phyloP scores from a whole-genome alignment of 2,329 filamentous ascomycete genomes.

The Nigrograna mackinnonii region DNA sequence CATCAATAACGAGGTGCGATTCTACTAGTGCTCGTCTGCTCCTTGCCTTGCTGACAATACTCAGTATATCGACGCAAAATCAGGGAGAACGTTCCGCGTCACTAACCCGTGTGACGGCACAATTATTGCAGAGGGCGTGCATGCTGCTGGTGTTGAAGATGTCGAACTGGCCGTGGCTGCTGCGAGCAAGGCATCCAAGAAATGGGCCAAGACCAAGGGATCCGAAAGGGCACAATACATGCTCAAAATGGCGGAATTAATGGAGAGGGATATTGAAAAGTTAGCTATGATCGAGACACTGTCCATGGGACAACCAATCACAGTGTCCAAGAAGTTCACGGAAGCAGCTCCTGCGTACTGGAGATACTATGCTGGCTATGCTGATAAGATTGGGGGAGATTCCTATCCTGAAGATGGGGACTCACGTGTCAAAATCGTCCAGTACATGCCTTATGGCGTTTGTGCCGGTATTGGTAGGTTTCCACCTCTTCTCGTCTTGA shows the following conservation, averaged over 20 bases:
- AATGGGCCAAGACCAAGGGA: too few species aligned
- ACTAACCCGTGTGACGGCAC: too few species aligned
- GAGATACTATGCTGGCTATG: slow-evolving; percentile 75
- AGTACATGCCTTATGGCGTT: not conserved
- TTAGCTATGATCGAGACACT: not conserved
- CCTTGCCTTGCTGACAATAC: too few species aligned
- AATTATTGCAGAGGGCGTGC: too few species aligned
- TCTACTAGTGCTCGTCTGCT: too few species aligned
- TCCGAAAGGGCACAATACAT: too few species aligned
- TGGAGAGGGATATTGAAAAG: not conserved
- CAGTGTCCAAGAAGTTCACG: not conserved
- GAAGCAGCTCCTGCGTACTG: slow-evolving; percentile 28
- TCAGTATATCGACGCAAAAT: too few species aligned
- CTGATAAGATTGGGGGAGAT: slow-evolving; percentile 76
- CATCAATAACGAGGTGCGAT: too few species aligned
- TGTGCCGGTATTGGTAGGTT: not conserved
- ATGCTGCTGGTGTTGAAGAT: too few species aligned
- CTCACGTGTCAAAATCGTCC: not conserved
- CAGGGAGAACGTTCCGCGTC: too few species aligned
- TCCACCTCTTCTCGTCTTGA: not conserved
- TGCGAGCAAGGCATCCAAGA: too few species aligned
- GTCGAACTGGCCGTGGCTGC: too few species aligned
- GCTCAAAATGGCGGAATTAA: not conserved
- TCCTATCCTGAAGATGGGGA: slow-evolving; percentile 71
- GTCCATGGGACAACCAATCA: not conserved